These are phyloP conservation scores for Pleurotus tuber-regium DNA, from an alignment of 768 basidiomycete species.

Conservation along the genomic window DNA sequence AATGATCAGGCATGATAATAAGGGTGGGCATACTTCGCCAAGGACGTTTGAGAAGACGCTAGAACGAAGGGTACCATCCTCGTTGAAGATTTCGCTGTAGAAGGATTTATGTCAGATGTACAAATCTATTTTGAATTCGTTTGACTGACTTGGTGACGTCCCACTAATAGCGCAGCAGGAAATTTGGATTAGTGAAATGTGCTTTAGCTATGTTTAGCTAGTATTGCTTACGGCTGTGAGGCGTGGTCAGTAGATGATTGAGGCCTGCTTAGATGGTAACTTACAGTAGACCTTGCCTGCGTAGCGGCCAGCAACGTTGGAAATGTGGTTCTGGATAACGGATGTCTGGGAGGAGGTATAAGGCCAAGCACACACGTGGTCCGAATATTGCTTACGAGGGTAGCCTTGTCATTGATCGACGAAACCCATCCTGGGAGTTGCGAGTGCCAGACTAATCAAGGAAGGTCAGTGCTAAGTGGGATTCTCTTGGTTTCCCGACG, in stretches of 20 bases:
- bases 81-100: constrained; percentile 48
- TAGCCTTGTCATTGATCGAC: constrained; percentile 32
- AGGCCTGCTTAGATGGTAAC: constrained; percentile 1
- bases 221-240: not conserved
- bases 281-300: constrained; percentile 42
- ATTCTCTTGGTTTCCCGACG: not conserved
- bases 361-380: not conserved
- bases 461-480: not conserved
- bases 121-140: not conserved
- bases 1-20: not conserved
- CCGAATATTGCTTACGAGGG: constrained; percentile 26
- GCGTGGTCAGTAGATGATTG: not conserved
- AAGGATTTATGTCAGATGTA: constrained; percentile 11
- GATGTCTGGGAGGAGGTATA: constrained; percentile 25
- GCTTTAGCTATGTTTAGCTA: not conserved
- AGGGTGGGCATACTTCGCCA: constrained; percentile 30
- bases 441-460: constrained; percentile 23
- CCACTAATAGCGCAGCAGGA: constrained; percentile 27
- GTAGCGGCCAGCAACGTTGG: constrained; percentile 42
- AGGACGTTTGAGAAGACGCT: constrained; percentile 49
- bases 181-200: not conserved
- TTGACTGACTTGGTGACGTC: constrained; percentile 38
- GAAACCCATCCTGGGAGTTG: constrained; percentile 45
- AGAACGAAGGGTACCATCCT: constrained; percentile 44
- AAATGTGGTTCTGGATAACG: constrained; percentile 46